Percentiles rank a stretch among this genome's conserved stretches.
phyloP scores from a whole-genome alignment of 2,329 filamentous ascomycete genomes.

The Furcasterigmium sp. region DNA sequence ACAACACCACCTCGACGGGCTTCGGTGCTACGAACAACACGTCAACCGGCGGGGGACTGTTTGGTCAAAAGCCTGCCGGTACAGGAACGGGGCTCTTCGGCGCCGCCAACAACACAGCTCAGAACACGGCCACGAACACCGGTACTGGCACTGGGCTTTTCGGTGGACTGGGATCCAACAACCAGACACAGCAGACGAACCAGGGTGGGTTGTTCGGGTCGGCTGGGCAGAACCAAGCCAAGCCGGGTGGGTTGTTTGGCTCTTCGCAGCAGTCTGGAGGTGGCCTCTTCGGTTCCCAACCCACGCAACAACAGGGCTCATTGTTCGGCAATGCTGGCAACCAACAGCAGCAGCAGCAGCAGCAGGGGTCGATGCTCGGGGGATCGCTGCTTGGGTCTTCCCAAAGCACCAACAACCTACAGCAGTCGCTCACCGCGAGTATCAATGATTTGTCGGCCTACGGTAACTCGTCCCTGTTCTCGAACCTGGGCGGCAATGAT shows the following conservation, averaged over 20 bases:
- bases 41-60: slow-evolving; percentile 29
- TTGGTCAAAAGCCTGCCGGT: slow-evolving; percentile 32
- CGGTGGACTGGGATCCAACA: slow-evolving; percentile 30
- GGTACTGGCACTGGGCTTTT: slow-evolving; percentile 40
- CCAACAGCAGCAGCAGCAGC: slow-evolving; percentile 41
- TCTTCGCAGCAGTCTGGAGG: slow-evolving; percentile 34
- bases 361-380: slow-evolving; percentile 29
- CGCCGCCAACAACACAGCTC: slow-evolving; percentile 22
- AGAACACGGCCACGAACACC: slow-evolving; percentile 19
- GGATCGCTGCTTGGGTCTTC: slow-evolving; percentile 56
- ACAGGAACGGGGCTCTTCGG: slow-evolving; percentile 47
- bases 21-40: slow-evolving; percentile 38
- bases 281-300: slow-evolving; percentile 49
- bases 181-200: slow-evolving; percentile 29
- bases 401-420: slow-evolving; percentile 39
- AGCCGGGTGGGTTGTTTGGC: slow-evolving; percentile 51
- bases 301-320: slow-evolving; percentile 37
- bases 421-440: slow-evolving; percentile 67
- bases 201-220: slow-evolving; percentile 43
- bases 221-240: slow-evolving; percentile 46
- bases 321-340: slow-evolving; percentile 42
- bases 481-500: slow-evolving; percentile 60
- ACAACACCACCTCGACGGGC: slow-evolving; percentile 28
- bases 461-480: slow-evolving; percentile 82
- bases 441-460: slow-evolving; percentile 84